Conservation (phyloP, 1,284 basidiomycete genomes). For the Pterula multifida region DNA sequence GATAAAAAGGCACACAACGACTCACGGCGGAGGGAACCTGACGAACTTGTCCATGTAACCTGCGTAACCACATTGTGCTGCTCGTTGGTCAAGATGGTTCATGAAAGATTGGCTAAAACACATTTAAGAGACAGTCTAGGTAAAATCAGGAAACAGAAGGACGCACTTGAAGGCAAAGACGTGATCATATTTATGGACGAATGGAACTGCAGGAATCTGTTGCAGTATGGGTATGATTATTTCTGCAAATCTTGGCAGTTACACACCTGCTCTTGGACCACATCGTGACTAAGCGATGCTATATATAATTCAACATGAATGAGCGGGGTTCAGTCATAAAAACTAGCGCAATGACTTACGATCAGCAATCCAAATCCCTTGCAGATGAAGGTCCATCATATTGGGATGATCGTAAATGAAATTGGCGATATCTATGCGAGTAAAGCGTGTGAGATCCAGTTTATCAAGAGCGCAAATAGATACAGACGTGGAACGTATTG, state of each 20-base stretch:
- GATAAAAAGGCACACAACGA: slow-evolving; percentile 13
- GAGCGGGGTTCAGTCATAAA: background rate
- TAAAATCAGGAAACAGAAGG: slow-evolving; percentile 1
- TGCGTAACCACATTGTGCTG: slow-evolving; percentile 47
- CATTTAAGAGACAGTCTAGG: background rate
- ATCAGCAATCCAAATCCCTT: slow-evolving; percentile 64
- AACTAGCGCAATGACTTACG: slow-evolving; percentile 34
- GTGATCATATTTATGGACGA: slow-evolving; percentile 57
- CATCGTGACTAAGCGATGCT: slow-evolving; percentile 47
- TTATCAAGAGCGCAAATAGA: background rate
- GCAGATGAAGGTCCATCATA: slow-evolving; percentile 40
- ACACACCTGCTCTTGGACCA: slow-evolving; percentile 29
- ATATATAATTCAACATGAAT: background rate
- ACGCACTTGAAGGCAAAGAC: slow-evolving; percentile 61
- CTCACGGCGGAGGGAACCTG: slow-evolving; percentile 44
- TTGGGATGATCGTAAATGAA: slow-evolving; percentile 51
- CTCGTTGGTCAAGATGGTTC: slow-evolving; percentile 38
- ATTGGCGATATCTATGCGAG: slow-evolving; percentile 53
- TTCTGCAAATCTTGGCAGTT: no score
- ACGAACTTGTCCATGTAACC: slow-evolving; percentile 51
- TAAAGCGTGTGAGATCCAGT: slow-evolving; percentile 6
- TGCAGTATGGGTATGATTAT: slow-evolving; percentile 8
- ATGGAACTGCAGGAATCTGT: slow-evolving; percentile 57
- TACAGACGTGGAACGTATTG: slow-evolving; percentile 50
- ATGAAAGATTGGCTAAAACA: slow-evolving; percentile 50